Percentiles rank a stretch among this genome's conserved stretches.
Conservation (phyloP, 139 green algal species). For the Coccomyxa sp. region DNA sequence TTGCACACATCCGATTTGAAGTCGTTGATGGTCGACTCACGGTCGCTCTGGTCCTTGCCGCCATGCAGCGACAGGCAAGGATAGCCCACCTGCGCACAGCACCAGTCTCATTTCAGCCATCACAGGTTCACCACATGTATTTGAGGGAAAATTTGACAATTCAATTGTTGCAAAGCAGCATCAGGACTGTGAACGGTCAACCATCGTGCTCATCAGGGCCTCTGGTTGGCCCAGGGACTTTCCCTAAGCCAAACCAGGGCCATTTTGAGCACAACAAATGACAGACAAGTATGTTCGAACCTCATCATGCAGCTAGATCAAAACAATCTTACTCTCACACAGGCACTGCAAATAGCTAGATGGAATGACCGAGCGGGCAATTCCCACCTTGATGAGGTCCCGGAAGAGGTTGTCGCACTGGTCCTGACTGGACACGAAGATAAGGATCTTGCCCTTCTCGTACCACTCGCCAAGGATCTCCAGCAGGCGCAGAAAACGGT, state of each 20-base stretch:
- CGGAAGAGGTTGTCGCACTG: slow-evolving; percentile 90
- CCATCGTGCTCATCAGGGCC: too few species aligned
- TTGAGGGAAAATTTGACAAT: not conserved
- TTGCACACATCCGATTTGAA: slow-evolving; percentile 94
- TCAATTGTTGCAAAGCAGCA: not conserved
- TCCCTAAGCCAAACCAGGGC: too few species aligned
- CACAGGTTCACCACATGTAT: slow-evolving; percentile 13
- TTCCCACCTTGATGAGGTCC: slow-evolving; percentile 69
- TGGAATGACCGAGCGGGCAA: not conserved
- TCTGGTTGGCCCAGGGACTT: too few species aligned
- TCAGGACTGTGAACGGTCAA: too few species aligned
- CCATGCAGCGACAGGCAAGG: slow-evolving; percentile 93
- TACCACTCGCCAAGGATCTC: slow-evolving; percentile 91
- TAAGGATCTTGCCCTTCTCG: slow-evolving; percentile 78
- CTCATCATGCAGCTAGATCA: too few species aligned
- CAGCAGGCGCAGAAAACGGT: slow-evolving; percentile 92
- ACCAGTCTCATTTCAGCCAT: too few species aligned
- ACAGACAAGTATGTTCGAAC: too few species aligned
- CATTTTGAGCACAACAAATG: too few species aligned
- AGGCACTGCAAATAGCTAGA: too few species aligned
- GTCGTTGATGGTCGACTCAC: slow-evolving; percentile 91
- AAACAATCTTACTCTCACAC: too few species aligned
- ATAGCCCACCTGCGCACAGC: slow-evolving; percentile 65
- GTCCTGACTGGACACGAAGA: slow-evolving; percentile 90
- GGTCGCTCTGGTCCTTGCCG: slow-evolving; percentile 95